phyloP scores from a whole-genome alignment of 208 protist species.

The Leishmania turanica region DNA sequence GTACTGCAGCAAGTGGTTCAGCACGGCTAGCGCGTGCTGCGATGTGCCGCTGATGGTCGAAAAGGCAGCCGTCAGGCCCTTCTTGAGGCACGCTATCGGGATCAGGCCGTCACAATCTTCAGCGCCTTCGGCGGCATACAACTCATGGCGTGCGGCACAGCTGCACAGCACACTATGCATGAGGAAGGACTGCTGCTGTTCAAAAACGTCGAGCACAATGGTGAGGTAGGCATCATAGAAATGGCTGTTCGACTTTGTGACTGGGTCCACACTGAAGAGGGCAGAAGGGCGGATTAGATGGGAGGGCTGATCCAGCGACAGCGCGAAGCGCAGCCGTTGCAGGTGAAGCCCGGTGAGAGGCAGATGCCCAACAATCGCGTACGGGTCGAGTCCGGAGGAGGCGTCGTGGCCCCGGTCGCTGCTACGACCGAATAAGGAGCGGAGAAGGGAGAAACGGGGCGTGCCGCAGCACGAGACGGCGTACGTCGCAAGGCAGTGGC shows the following conservation, averaged over 20 bases:
- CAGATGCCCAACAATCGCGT: constrained; percentile 56
- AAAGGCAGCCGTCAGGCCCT: constrained; percentile 45
- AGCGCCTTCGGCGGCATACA: constrained; percentile 39
- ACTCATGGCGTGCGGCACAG: constrained; percentile 47
- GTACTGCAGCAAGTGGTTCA: constrained; percentile 76
- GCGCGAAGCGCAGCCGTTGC: constrained; percentile 73
- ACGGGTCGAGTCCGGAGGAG: constrained; percentile 16
- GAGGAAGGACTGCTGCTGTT: constrained; percentile 68
- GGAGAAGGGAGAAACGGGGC: constrained; percentile 58
- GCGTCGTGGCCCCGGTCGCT: not conserved
- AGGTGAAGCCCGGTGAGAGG: constrained; percentile 56
- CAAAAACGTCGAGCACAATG: constrained; percentile 64
- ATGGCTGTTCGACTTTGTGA: constrained; percentile 59
- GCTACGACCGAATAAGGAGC: constrained; percentile 25
- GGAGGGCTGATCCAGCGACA: constrained; percentile 81
- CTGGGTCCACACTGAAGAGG: constrained; percentile 68
- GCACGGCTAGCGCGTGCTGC: constrained; percentile 49
- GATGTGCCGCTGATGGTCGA: constrained; percentile 27
- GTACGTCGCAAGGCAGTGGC: constrained; percentile 80
- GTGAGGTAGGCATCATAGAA: constrained; percentile 84
- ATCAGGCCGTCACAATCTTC: constrained; percentile 74
- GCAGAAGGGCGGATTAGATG: constrained; percentile 41
- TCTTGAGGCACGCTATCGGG: constrained; percentile 58
- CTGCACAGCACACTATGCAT: constrained; percentile 55
- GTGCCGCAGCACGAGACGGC: constrained; percentile 75